Conservation (phyloP, 1,139 yeast genomes). For the Pichia sp. region DNA sequence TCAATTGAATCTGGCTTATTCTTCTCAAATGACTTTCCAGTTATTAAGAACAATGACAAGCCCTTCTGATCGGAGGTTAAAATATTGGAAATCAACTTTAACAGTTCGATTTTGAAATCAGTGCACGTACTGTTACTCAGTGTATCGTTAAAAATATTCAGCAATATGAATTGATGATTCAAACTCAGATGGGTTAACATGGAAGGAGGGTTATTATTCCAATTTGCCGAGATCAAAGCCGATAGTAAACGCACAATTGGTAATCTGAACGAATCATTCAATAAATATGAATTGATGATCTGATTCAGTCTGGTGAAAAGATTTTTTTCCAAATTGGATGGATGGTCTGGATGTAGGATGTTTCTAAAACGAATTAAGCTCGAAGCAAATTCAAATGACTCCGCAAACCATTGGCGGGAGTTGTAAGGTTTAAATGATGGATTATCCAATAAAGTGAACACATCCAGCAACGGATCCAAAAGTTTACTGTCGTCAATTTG, state of each 20-base stretch:
- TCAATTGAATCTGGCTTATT: background rate
- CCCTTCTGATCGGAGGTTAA: slow-evolving; percentile 83
- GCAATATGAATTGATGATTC: slow-evolving; percentile 48
- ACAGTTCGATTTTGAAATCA: slow-evolving; percentile 44
- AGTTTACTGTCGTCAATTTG: slow-evolving; percentile 40
- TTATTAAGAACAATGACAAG: slow-evolving; percentile 63
- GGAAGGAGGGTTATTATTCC: slow-evolving; percentile 63
- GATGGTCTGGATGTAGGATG: slow-evolving; percentile 31
- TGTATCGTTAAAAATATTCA: slow-evolving; percentile 53
- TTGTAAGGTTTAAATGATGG: too few relatives aligned
- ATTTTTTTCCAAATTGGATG: slow-evolving; percentile 58
- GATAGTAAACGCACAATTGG: slow-evolving; percentile 52
- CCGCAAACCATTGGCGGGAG: slow-evolving; percentile 31
- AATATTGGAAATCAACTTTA: slow-evolving; percentile 68
- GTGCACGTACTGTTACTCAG: slow-evolving; percentile 30
- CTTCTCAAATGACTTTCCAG: slow-evolving; percentile 35
- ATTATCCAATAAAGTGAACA: too few relatives aligned
- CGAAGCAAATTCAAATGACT: slow-evolving; percentile 35
- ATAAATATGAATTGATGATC: slow-evolving; percentile 53
- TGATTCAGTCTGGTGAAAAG: slow-evolving; percentile 50
- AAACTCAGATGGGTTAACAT: slow-evolving; percentile 73
- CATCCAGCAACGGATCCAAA: too few relatives aligned
- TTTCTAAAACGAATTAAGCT: slow-evolving; percentile 49
- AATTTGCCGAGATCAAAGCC: slow-evolving; percentile 50
- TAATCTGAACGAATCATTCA: slow-evolving; percentile 39